Percentiles rank a stretch among this genome's conserved stretches.
phyloP scores from a whole-genome alignment of 2,329 filamentous ascomycete genomes.

The Nothophaeocryptopus gaeumannii region DNA sequence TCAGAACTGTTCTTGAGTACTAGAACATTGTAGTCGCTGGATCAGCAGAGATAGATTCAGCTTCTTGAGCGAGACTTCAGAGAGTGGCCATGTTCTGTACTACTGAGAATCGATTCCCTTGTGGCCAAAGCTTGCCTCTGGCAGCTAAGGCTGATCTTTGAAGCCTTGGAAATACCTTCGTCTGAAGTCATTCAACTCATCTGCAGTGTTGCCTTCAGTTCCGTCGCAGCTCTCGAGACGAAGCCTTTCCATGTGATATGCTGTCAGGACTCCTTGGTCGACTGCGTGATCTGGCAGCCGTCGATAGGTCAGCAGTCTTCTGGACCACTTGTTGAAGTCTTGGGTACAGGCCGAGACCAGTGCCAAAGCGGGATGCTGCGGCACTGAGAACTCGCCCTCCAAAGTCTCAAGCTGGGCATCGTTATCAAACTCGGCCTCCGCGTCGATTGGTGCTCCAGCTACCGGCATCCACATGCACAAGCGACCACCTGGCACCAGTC shows the following conservation, averaged over 20 bases:
- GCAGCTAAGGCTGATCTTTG: constrained; percentile 16
- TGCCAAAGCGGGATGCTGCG: constrained; percentile 71
- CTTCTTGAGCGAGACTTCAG: too few species aligned
- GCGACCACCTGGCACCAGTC: constrained; percentile 73
- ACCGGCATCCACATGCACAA: constrained; percentile 98
- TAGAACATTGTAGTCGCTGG: constrained; percentile 19
- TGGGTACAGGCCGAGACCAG: constrained; percentile 77
- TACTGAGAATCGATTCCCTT: too few species aligned
- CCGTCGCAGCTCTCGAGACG: constrained; percentile 30
- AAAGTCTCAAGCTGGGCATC: constrained; percentile 30
- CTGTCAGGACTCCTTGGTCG: constrained; percentile 32
- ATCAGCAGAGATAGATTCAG: too few species aligned
- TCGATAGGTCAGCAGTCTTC: constrained; percentile 81
- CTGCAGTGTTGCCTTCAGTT: constrained; percentile 52
- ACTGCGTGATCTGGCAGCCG: constrained; percentile 61
- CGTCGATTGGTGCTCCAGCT: constrained; percentile 56
- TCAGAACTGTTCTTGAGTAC: constrained; percentile 47
- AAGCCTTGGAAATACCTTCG: constrained; percentile 48
- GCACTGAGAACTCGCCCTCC: constrained; percentile 68
- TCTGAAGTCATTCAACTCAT: constrained; percentile 67
- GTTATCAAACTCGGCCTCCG: constrained; percentile 48
- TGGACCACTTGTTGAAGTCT: constrained; percentile 88
- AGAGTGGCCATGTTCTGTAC: too few species aligned
- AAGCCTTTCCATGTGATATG: constrained; percentile 25
- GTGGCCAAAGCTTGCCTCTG: too few species aligned